phyloP scores from a whole-genome alignment of 805 yeast genomes.

The Hanseniaspora clermontiae region DNA sequence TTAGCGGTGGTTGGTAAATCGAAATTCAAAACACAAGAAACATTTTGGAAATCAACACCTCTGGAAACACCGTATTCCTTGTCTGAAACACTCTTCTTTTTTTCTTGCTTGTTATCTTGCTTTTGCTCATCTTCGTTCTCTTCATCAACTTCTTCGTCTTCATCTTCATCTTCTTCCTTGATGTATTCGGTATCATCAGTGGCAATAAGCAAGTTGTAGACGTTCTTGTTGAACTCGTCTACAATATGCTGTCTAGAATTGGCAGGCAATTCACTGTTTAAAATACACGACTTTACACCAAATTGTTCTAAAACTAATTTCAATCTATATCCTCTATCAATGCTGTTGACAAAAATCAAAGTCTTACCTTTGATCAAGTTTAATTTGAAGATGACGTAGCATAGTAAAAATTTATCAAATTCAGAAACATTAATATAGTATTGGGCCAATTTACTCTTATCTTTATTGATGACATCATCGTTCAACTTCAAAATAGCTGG shows the following conservation, averaged over 20 bases:
- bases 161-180: slow-evolving; percentile 35
- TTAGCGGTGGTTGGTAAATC: slow-evolving; percentile 84
- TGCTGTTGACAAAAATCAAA: slow-evolving; percentile 77
- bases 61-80: slow-evolving; percentile 87
- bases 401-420: slow-evolving; percentile 78
- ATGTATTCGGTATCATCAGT: slow-evolving; percentile 75
- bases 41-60: slow-evolving; percentile 93
- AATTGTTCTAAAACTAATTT: slow-evolving; percentile 87
- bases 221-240: slow-evolving; percentile 84
- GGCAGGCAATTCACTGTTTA: slow-evolving; percentile 84
- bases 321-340: slow-evolving; percentile 88
- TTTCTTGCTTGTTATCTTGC: slow-evolving; percentile 19
- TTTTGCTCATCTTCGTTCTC: slow-evolving; percentile 14
- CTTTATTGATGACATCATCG: slow-evolving; percentile 46
- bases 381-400: slow-evolving; percentile 85
- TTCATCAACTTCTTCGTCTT: slow-evolving; percentile 15
- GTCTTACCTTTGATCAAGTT: slow-evolving; percentile 83
- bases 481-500: slow-evolving; percentile 74
- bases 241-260: slow-evolving; percentile 90
- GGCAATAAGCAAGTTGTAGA: slow-evolving; percentile 77
- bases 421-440: slow-evolving; percentile 79
- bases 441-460: slow-evolving; percentile 56
- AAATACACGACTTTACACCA: slow-evolving; percentile 76
- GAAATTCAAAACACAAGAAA: slow-evolving; percentile 90
- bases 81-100: slow-evolving; percentile 34